These are phyloP conservation scores for Cladosporium austrohemisphaericum DNA, from an alignment of 2,329 filamentous ascomycete genomes.

Conservation along the genomic window DNA sequence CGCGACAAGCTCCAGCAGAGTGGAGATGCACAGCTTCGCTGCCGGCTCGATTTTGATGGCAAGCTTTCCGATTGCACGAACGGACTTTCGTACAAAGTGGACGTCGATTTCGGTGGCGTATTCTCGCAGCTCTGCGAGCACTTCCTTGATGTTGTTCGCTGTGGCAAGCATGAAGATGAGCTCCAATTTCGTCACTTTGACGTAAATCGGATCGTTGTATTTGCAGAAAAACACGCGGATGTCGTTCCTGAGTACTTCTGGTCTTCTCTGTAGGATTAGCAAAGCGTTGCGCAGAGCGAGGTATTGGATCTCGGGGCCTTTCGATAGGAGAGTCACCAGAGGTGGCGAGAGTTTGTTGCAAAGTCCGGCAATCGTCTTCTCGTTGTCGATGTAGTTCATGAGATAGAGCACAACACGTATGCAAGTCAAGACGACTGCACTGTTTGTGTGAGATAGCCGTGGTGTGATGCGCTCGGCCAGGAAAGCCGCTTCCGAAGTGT, in stretches of 20 bases:
- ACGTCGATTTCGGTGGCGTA: constrained; percentile 98
- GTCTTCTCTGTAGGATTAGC: constrained; percentile 85
- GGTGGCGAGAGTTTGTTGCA: constrained; percentile 93
- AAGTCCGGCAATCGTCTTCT: constrained; percentile 79
- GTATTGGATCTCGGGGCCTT: constrained; percentile 98
- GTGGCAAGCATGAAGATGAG: constrained; percentile 98
- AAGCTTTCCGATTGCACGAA: constrained; percentile 93
- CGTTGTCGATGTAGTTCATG: constrained; percentile 96
- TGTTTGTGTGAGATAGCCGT: constrained; percentile 95
- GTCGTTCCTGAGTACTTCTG: constrained; percentile 91
- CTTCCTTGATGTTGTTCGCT: constrained; percentile 92
- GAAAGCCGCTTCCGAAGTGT: constrained; percentile 79
- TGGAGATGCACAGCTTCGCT: constrained; percentile 84
- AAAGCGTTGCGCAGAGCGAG: constrained; percentile 89
- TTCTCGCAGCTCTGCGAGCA: constrained; percentile 88
- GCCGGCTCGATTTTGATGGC: constrained; percentile 98
- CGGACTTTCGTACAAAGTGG: constrained; percentile 96
- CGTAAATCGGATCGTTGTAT: constrained; percentile 99
- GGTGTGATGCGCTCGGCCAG: constrained; percentile 91
- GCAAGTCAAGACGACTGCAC: constrained; percentile 90
- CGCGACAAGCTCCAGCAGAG: constrained; percentile 85
- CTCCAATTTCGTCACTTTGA: constrained; percentile 98
- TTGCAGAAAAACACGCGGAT: constrained; percentile 99
- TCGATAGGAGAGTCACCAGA: constrained; percentile 88
- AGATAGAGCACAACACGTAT: constrained; percentile 95